phyloP scores from a whole-genome alignment of 1,284 basidiomycete species.

The Ganoderma leucocontextum region DNA sequence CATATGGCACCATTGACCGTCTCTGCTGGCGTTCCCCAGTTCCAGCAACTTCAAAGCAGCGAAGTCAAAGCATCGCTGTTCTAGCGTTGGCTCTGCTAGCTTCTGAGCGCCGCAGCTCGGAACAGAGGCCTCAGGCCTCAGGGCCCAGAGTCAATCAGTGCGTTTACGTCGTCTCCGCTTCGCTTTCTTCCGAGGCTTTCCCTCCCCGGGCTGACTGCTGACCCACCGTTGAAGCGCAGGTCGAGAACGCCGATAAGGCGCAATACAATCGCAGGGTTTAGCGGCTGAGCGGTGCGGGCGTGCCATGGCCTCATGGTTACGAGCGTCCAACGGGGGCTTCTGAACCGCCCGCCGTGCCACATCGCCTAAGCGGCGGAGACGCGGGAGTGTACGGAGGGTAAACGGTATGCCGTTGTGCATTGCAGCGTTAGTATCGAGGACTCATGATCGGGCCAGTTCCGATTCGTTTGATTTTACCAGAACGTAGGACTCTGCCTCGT shows the following conservation, averaged over 20 bases:
- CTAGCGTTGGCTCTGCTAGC: conserved; percentile 1
- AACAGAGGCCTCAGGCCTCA: not conserved
- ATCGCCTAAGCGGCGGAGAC: not conserved
- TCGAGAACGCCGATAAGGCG: not conserved
- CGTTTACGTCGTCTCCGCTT: not conserved
- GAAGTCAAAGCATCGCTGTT: not conserved
- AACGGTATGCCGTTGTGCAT: not conserved
- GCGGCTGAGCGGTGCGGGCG: conserved; percentile 8
- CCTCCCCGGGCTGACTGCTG: not conserved
- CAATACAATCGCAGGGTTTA: not conserved
- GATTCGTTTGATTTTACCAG: not conserved
- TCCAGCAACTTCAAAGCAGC: not conserved
- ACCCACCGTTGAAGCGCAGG: not conserved
- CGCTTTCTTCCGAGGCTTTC: not conserved
- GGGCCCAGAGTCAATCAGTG: conserved; percentile 5
- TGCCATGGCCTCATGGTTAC: conserved; percentile 22
- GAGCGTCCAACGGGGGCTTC: conserved; percentile 17
- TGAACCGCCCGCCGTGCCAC: not conserved
- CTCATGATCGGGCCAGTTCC: not conserved
- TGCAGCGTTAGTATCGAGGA: not conserved
- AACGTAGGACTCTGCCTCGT: not conserved
- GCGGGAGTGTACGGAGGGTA: not conserved
- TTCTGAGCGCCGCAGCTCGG: conserved; percentile 3
- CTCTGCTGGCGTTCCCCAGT: not conserved
- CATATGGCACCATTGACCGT: not conserved